Conservation (phyloP, 495 filamentous ascomycete species). For the Podospora sp. region DNA sequence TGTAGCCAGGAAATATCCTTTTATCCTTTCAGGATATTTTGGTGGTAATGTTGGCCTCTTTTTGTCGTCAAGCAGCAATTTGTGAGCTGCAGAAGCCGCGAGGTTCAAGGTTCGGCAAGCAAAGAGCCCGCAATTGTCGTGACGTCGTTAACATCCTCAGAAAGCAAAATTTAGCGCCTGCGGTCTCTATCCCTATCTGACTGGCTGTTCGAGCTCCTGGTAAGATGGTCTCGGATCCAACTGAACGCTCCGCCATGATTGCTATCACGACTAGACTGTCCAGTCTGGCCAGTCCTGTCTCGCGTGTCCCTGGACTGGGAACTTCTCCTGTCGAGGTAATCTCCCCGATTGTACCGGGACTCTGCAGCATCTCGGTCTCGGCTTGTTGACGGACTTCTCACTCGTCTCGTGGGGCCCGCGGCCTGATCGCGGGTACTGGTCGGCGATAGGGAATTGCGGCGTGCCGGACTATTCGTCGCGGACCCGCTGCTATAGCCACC, state of each 20-base stretch:
- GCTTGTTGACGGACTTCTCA: conserved; percentile 19
- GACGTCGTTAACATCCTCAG: conserved; percentile 1
- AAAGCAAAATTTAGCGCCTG: conserved; percentile 10
- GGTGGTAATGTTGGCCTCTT: neutral
- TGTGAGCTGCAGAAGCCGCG: no score
- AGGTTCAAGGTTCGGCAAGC: no score
- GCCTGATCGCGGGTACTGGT: conserved; percentile 1
- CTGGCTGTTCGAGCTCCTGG: conserved; percentile 14
- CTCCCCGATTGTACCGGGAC: neutral
- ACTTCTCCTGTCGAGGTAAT: neutral
- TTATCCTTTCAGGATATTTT: no score
- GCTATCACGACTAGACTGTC: conserved; percentile 1
- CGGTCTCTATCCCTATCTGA: conserved; percentile 23
- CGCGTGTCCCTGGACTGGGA: conserved; percentile 2
- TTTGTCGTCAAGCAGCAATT: neutral
- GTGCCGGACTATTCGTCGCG: neutral
- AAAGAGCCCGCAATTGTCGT: neutral
- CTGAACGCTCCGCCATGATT: conserved; percentile 18
- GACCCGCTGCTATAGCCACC: neutral
- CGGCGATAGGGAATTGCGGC: conserved; percentile 26
- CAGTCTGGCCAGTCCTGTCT: conserved; percentile 3
- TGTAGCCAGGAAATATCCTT: neutral
- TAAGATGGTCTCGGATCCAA: conserved; percentile 33
- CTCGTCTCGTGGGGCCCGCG: conserved; percentile 2
- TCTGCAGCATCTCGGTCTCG: conserved; percentile 1